phyloP scores from a whole-genome alignment of 1,139 yeast genomes.

The Pichiaceae sp. region DNA sequence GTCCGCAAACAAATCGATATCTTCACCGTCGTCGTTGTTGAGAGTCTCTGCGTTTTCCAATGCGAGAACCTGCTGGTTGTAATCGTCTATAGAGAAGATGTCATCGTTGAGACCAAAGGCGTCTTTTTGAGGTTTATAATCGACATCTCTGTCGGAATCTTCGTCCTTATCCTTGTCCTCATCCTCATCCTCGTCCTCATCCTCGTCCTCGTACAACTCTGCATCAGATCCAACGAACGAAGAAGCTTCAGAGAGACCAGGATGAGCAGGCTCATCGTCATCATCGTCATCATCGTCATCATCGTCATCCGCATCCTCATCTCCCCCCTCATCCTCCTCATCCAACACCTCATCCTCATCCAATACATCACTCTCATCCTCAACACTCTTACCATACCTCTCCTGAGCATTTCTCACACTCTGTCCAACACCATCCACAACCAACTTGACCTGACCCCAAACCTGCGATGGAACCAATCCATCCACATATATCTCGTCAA shows the following conservation, averaged over 20 bases:
- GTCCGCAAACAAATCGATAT: constrained; percentile 57
- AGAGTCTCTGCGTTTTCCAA: constrained; percentile 37
- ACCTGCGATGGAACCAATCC: constrained; percentile 89
- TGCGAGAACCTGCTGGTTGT: constrained; percentile 71
- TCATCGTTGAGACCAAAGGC: constrained; percentile 72
- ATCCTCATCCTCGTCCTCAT: constrained; percentile 11
- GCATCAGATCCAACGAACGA: constrained; percentile 14
- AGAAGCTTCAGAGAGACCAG: no score
- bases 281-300: constrained; percentile 28
- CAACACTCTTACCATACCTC: constrained; percentile 12
- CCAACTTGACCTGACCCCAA: constrained; percentile 87
- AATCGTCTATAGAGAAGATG: constrained; percentile 78
- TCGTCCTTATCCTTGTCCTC: constrained; percentile 17
- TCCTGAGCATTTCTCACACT: constrained; percentile 39
- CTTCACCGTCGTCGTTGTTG: constrained; percentile 37
- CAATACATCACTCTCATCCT: constrained; percentile 18
- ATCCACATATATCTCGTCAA: constrained; percentile 76
- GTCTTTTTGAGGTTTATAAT: constrained; percentile 29
- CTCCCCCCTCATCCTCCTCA: constrained; percentile 15
- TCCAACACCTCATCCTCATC: constrained; percentile 21
- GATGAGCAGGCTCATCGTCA: constrained; percentile 3
- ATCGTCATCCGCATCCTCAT: constrained; percentile 13
- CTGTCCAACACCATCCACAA: constrained; percentile 63
- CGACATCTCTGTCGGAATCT: constrained; percentile 20
- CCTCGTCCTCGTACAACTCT: constrained; percentile 16